Base-by-base conservation (phyloP, 441 rosid genomes). In the Arabidopsis hybrid region DNA sequence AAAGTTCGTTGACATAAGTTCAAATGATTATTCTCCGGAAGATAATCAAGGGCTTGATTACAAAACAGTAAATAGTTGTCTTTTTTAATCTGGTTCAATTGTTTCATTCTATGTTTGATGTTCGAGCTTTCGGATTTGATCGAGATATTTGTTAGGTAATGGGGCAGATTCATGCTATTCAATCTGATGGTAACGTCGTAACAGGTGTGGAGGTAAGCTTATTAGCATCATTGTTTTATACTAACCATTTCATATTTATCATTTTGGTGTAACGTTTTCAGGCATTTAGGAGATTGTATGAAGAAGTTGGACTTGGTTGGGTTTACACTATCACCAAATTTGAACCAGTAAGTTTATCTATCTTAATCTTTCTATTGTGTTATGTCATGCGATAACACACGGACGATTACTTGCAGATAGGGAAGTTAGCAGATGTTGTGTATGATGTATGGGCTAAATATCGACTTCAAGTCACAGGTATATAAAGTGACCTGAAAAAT, bases 291-390 rank as follows among this genome's bases (percentile, higher is more conserved):
- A 87, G 76, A 78, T 72, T 90, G 35, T 91, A 90, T 78, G 96
- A 91, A 78, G 87, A 87, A 74, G 96, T 90, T 80, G 97, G 92
- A 36, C 95, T 91, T 61, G 97, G 96, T 52, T 93, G 93, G 98
- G 87, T 91, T 65, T 93, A 93, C 76, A 85, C 93, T 67, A 77
- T 93, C 66, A 91, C 97, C 7, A 90, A 91, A 85, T 90, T 83
- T 72, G 83, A 93, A 82, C 97, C 95, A 13, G 97, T 93, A 82
- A 71, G 63, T 52, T 7, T n/a, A 14, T 34, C 14, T 34, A 46
- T 32, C 51, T 35, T 59, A 43, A 5, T 43, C 18, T 7, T 16
- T 47, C 26, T 10, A 31, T 50, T 43, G 8, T 56, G 39, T 55
- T 5, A n/a, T 5, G 8, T 50, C 38, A 21, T 12, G 3, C 5